phyloP scores from a whole-genome alignment of 1,284 basidiomycete genomes.

The Pyrrhoderma lamaoense region DNA sequence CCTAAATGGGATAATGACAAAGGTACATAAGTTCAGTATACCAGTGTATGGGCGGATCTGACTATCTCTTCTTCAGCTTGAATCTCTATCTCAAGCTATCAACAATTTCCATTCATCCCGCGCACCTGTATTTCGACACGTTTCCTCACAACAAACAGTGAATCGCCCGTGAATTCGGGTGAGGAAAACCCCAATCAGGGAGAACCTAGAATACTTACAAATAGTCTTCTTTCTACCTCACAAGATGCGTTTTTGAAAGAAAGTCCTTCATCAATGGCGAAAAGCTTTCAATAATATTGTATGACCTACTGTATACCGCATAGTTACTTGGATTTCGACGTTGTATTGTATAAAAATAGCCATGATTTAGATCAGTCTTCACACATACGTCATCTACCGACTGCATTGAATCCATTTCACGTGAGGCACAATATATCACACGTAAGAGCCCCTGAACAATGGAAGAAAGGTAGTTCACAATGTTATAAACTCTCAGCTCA shows the following conservation, averaged over 20 bases:
- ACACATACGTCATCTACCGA: no score
- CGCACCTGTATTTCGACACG: conserved; percentile 12
- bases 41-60: neutral
- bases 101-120: conserved; percentile 17
- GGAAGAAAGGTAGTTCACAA: no score
- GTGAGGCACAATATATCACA: no score
- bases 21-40: conserved; percentile 35
- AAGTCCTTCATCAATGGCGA: conserved; percentile 6
- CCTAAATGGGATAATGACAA: conserved; percentile 63
- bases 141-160: neutral
- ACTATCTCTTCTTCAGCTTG: conserved; percentile 4
- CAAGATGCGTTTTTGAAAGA: conserved; percentile 14
- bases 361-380: no score
- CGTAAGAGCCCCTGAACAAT: no score
- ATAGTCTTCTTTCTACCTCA: conserved; percentile 1
- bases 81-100: conserved; percentile 13
- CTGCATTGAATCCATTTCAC: neutral
- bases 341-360: no score
- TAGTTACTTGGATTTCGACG: no score
- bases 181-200: neutral
- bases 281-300: neutral
- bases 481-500: no score
- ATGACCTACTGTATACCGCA: no score
- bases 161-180: neutral
- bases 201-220: neutral